Conservation (phyloP, 164 flowering plant genomes). For the Umbellularia californica region DNA sequence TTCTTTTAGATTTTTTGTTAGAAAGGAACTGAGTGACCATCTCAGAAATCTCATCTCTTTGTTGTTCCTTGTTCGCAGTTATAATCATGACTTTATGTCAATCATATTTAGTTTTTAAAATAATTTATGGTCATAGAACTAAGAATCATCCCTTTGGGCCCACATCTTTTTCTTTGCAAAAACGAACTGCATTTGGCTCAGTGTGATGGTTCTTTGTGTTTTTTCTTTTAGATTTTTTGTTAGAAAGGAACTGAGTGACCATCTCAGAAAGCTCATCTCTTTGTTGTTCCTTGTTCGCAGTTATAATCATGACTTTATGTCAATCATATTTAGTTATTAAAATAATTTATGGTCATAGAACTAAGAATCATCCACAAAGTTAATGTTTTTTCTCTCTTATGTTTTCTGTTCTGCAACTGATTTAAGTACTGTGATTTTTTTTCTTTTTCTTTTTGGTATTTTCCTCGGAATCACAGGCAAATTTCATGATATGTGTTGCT, state of each 20-base stretch:
- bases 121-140: too few relatives aligned
- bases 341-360: too few relatives aligned
- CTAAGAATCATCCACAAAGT: not conserved
- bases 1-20: too few relatives aligned
- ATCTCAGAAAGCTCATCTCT: not conserved
- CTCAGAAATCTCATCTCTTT: not conserved
- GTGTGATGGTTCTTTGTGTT: too few relatives aligned
- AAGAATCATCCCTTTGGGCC: not conserved
- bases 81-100: too few relatives aligned
- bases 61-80: not conserved
- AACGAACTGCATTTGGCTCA: too few relatives aligned
- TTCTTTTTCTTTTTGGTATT: not conserved
- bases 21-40: not conserved
- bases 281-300: not conserved
- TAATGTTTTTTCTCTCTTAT: not conserved
- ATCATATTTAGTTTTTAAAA: not conserved
- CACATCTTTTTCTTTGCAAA: too few relatives aligned
- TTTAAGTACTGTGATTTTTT: too few relatives aligned
- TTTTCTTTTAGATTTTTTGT: too few relatives aligned
- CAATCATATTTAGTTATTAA: not conserved
- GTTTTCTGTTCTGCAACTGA: not conserved
- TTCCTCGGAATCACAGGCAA: constrained; percentile 49
- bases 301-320: too few relatives aligned
- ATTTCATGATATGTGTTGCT: constrained; percentile 72
- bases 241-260: not conserved